Conservation (phyloP, 2,329 filamentous ascomycete genomes). For the Parastagonospora nodorum region DNA sequence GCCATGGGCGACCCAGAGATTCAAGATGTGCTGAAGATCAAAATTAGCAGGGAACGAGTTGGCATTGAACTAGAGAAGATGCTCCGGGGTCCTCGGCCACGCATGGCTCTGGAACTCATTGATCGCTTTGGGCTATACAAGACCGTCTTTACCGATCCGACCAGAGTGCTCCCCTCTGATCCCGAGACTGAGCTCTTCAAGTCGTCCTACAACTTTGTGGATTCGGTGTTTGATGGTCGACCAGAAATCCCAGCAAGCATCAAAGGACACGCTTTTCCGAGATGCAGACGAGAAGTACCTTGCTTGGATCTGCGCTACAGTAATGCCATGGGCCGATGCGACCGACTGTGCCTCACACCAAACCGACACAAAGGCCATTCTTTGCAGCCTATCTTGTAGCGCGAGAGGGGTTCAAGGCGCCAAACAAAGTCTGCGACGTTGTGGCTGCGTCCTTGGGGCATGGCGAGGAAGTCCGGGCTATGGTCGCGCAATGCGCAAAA, state of each 20-base stretch:
- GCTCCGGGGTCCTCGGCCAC: constrained; percentile 70
- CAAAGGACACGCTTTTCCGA: constrained; percentile 56
- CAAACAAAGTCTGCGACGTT: constrained; percentile 75
- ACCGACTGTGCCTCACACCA: constrained; percentile 57
- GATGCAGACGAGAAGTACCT: constrained; percentile 70
- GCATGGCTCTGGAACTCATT: constrained; percentile 67
- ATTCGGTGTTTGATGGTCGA: constrained; percentile 19
- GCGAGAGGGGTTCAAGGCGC: constrained; percentile 77
- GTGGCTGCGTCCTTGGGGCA: constrained; percentile 69
- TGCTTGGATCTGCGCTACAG: constrained; percentile 75
- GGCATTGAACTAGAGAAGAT: constrained; percentile 91
- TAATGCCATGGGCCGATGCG: constrained; percentile 73
- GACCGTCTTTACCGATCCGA: constrained; percentile 74
- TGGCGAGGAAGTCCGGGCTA: constrained; percentile 63
- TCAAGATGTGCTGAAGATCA: constrained; percentile 75
- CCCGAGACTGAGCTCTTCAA: constrained; percentile 67
- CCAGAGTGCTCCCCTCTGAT: constrained; percentile 54
- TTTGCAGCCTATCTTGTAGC: constrained; percentile 65
- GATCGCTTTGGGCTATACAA: constrained; percentile 70
- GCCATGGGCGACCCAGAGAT: constrained; percentile 84
- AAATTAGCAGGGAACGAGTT: constrained; percentile 91
- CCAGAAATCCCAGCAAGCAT: constrained; percentile 49
- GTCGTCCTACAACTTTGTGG: constrained; percentile 67
- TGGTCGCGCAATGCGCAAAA: constrained; percentile 61
- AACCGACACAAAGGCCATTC: constrained; percentile 33